Base-by-base conservation (phyloP, 352 stramenopile species). In the Phytophthora litchii region DNA sequence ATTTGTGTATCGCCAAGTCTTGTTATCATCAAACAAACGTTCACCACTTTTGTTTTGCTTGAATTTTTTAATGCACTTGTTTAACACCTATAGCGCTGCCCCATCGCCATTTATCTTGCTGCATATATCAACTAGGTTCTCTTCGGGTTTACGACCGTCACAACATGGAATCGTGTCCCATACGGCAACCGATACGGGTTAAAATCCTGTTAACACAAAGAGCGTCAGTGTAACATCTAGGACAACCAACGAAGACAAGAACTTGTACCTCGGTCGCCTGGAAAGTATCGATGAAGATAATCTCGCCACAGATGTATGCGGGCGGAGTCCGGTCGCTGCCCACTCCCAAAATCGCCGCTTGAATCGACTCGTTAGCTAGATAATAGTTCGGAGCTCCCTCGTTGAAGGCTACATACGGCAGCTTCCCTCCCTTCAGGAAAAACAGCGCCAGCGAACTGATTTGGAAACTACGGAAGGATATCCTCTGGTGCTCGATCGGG, bases 261-360 rank as follows among this genome's bases (percentile, higher is more conserved):
- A 47, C 14, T 17, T 72, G 19, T 73, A 90, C 83, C 80, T 92
- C 83, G 1, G 79, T 90, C 21, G 83, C 83, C 63, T 91, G 81
- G 54, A 91, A 91, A 32, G 81, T 83, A 60, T 91, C 83, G 34
- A 93, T 93, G 45, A 93, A 90, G 59, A 92, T 92, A 60, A 92
- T 91, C 42, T 92, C 81, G 21, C 83, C 83, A 45, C 76, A 82
- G 31, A 93, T 90, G 65, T 93, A 93, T 12, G 81, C 80, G 17
- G 83, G 83, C 6, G 78, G 76, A 19, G 79, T 77, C 17, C 72
- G 83, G 54, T 90, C 80, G 31, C 53, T 73, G n/a, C 70, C 67
- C 8, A 69, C 74, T 20, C 72, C 78, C 37, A 76, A 74, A 46
- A 83, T 76, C 12, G 81, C 83, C 3, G 80, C 83, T 58, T 90